Evolutionary conservation across 1,139 yeast genomes (phyloP).

Genomic region (Geotrichum australiense): DNA sequence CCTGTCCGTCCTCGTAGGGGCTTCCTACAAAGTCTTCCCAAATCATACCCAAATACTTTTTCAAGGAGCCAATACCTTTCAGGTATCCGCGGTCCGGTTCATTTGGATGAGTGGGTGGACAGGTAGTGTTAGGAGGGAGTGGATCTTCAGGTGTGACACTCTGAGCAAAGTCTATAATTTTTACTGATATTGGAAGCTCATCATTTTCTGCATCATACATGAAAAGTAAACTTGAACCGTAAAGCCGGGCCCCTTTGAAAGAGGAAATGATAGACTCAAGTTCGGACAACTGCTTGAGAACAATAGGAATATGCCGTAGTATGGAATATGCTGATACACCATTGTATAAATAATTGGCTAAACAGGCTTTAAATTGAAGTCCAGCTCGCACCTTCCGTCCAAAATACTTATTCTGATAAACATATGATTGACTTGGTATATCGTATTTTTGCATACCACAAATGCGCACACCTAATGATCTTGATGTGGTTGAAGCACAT

Average conservation of each 20-base stretch:
- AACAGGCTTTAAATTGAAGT: constrained; percentile 62
- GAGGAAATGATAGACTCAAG: constrained; percentile 48
- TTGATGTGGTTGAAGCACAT: constrained; percentile 74
- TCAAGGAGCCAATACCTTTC: constrained; percentile 67
- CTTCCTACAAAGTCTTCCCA: constrained; percentile 26
- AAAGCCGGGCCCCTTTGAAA: constrained; percentile 76
- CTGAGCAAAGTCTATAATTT: constrained; percentile 93
- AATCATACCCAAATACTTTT: constrained; percentile 44
- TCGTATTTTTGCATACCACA: constrained; percentile 95
- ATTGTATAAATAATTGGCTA: constrained; percentile 73
- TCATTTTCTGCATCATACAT: constrained; percentile 68
- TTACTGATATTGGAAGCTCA: constrained; percentile 42
- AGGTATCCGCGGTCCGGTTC: constrained; percentile 76
- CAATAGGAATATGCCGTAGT: constrained; percentile 57
- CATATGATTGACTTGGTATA: constrained; percentile 39
- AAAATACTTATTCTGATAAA: constrained; percentile 81
- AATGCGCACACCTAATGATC: constrained; percentile 78
- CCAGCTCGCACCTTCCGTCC: constrained; percentile 79
- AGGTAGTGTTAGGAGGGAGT: constrained; percentile 37
- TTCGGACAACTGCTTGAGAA: constrained; percentile 54
- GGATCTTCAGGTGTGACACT: constrained; percentile 68
- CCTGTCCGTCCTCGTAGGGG: background rate
- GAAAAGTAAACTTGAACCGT: constrained; percentile 81
- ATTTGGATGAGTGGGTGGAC: constrained; percentile 66
- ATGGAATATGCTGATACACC: constrained; percentile 57